These are phyloP conservation scores for Candolleomyces efflorescens DNA, from an alignment of 768 basidiomycete species.

Conservation along the genomic window DNA sequence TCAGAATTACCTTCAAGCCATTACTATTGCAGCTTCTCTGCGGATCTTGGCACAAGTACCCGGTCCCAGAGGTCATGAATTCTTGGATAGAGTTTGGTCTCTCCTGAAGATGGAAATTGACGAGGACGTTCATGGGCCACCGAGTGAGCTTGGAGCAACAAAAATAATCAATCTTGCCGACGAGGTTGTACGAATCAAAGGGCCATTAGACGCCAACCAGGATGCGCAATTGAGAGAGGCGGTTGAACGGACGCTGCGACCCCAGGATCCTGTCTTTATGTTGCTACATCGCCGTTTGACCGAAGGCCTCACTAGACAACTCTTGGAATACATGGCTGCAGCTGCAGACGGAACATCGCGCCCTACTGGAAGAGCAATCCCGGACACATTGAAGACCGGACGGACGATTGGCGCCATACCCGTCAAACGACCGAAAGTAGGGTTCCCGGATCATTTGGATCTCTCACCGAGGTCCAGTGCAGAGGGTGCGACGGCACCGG, in stretches of 20 bases:
- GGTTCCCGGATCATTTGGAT: background rate
- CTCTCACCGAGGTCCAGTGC: conserved; percentile 10
- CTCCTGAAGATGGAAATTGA: conserved; percentile 58
- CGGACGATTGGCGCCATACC: conserved; percentile 15
- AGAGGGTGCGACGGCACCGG: conserved; percentile 5
- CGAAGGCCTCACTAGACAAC: conserved; percentile 25
- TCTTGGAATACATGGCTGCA: background rate
- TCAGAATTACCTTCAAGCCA: conserved; percentile 70
- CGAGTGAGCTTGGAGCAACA: conserved; percentile 27
- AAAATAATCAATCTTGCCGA: conserved; percentile 70
- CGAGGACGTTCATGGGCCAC: conserved; percentile 23
- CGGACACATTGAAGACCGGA: conserved; percentile 33
- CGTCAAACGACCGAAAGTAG: conserved; percentile 13
- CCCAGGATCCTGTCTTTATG: conserved; percentile 61
- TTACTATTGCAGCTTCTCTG: conserved; percentile 60
- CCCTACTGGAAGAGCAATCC: conserved; percentile 14
- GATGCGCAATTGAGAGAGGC: conserved; percentile 53
- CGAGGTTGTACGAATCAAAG: conserved; percentile 59
- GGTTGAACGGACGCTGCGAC: conserved; percentile 59
- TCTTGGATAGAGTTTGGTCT: conserved; percentile 61
- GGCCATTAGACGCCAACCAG: conserved; percentile 33
- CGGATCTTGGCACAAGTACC: conserved; percentile 50
- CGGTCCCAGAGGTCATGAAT: conserved; percentile 25
- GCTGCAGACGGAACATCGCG: background rate
- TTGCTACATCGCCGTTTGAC: conserved; percentile 59